Percentiles rank a stretch among this genome's conserved stretches.
phyloP scores from a whole-genome alignment of 495 filamentous ascomycete genomes.

The Neurospora sp. region DNA sequence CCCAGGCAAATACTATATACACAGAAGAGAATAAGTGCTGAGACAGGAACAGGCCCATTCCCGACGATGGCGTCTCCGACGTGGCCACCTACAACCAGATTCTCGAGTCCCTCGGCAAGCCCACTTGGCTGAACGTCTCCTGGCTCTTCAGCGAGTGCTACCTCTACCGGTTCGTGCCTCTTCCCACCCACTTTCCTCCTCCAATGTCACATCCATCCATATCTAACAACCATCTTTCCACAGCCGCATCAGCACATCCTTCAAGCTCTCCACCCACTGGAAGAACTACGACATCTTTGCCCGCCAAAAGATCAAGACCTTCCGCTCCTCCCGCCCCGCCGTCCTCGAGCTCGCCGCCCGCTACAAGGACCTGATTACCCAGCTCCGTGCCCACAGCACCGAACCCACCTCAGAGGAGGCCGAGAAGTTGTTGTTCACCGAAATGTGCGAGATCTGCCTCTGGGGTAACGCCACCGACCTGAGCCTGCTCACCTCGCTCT shows the following conservation, averaged over 20 bases:
- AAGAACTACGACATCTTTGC: slow-evolving; percentile 87
- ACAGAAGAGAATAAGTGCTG: background rate
- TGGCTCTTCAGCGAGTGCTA: slow-evolving; percentile 96
- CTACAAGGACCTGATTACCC: slow-evolving; percentile 68
- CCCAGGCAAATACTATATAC: background rate
- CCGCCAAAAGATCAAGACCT: slow-evolving; percentile 84
- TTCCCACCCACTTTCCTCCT: background rate
- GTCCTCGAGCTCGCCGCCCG: slow-evolving; percentile 86
- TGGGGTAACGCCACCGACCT: slow-evolving; percentile 95
- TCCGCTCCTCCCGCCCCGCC: slow-evolving; percentile 83
- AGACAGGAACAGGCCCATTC: slow-evolving; percentile 51
- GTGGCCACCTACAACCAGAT: slow-evolving; percentile 79
- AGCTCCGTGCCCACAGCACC: slow-evolving; percentile 27
- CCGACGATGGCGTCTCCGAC: slow-evolving; percentile 71
- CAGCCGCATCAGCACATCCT: slow-evolving; percentile 66
- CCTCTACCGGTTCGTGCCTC: slow-evolving; percentile 57
- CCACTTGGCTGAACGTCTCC: slow-evolving; percentile 70
- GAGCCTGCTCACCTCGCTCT: slow-evolving; percentile 45
- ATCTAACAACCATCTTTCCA: slow-evolving; percentile 1
- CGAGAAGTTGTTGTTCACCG: slow-evolving; percentile 68
- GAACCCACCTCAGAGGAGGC: slow-evolving; percentile 43
- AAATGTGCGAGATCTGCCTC: slow-evolving; percentile 94
- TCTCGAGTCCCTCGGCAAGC: slow-evolving; percentile 60
- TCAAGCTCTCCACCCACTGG: slow-evolving; percentile 74
- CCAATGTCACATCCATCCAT: background rate